Evolutionary conservation across 768 basidiomycete genomes (phyloP).

Genomic region (Lactarius tabidus): DNA sequence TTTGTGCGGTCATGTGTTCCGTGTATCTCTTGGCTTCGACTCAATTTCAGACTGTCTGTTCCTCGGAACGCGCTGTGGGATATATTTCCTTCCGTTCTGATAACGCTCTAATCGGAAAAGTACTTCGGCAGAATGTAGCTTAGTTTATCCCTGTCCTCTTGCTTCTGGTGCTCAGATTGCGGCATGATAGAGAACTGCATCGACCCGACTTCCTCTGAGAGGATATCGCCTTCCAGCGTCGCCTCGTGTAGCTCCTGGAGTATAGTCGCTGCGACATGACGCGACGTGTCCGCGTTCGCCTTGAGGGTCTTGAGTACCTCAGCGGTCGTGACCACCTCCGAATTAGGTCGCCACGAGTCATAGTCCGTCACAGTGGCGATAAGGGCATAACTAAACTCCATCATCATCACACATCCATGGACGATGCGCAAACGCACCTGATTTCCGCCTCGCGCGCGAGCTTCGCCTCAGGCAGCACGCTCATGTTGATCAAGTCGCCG

Average conservation of each 20-base stretch:
- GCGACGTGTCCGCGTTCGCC: slow-evolving; percentile 82
- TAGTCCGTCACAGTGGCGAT: slow-evolving; percentile 93
- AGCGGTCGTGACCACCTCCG: slow-evolving; percentile 80
- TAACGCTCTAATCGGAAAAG: slow-evolving; percentile 38
- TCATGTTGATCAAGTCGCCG: slow-evolving; percentile 96
- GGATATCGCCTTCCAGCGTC: slow-evolving; percentile 49
- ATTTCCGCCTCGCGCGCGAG: slow-evolving; percentile 93
- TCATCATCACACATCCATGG: background rate
- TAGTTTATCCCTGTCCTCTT: slow-evolving; percentile 64
- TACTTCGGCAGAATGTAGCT: slow-evolving; percentile 76
- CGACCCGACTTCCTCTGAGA: slow-evolving; percentile 68
- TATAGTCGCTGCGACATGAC: slow-evolving; percentile 65
- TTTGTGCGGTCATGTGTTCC: background rate
- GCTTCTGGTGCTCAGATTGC: slow-evolving; percentile 46
- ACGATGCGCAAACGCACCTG: slow-evolving; percentile 46
- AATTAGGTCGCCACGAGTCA: slow-evolving; percentile 86
- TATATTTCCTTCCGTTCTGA: background rate
- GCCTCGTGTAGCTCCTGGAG: slow-evolving; percentile 65
- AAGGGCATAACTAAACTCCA: slow-evolving; percentile 69
- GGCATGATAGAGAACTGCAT: slow-evolving; percentile 90
- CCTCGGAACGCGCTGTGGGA: background rate
- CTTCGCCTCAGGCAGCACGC: slow-evolving; percentile 94
- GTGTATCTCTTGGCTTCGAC: slow-evolving; percentile 8
- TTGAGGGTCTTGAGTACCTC: slow-evolving; percentile 88
- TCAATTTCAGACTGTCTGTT: background rate